Conservation (phyloP, 2,329 filamentous ascomycete species). For the Microthyrium microscopicum region DNA sequence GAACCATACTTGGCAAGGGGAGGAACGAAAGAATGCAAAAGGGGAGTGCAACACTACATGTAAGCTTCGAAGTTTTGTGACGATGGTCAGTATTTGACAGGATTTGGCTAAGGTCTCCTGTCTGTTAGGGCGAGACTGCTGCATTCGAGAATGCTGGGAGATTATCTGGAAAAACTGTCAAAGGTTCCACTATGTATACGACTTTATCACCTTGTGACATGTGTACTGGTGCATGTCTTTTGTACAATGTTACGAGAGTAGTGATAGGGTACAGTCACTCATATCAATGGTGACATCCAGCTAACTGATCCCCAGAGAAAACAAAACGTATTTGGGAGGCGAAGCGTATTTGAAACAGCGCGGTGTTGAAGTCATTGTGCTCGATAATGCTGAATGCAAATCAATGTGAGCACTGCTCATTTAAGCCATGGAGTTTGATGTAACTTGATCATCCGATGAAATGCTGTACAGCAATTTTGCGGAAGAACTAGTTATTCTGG, state of each 20-base stretch:
- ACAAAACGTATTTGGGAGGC: slow-evolving; percentile 56
- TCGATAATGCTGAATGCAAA: slow-evolving; percentile 49
- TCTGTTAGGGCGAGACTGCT: slow-evolving; percentile 62
- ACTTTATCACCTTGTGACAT: slow-evolving; percentile 67
- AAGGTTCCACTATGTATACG: slow-evolving; percentile 66
- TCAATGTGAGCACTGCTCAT: too few relatives aligned
- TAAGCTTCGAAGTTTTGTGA: too few relatives aligned
- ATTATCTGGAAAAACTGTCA: slow-evolving; percentile 50
- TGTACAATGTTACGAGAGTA: slow-evolving; percentile 58
- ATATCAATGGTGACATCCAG: background rate
- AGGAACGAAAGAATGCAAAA: slow-evolving; percentile 65
- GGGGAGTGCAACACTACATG: slow-evolving; percentile 54
- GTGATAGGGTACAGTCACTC: slow-evolving; percentile 36
- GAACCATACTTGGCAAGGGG: slow-evolving; percentile 52
- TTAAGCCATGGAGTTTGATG: too few relatives aligned
- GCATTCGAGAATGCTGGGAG: slow-evolving; percentile 60
- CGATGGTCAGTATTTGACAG: background rate
- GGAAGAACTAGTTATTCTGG: too few relatives aligned
- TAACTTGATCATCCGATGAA: too few relatives aligned
- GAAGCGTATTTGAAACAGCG: slow-evolving; percentile 51
- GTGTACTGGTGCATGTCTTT: slow-evolving; percentile 62
- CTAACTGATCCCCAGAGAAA: slow-evolving; percentile 32
- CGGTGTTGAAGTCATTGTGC: slow-evolving; percentile 57
- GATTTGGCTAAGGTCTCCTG: background rate
- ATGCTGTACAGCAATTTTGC: too few relatives aligned